Conservation (phyloP, 2,329 filamentous ascomycete genomes). For the Microcyclospora pomicola region DNA sequence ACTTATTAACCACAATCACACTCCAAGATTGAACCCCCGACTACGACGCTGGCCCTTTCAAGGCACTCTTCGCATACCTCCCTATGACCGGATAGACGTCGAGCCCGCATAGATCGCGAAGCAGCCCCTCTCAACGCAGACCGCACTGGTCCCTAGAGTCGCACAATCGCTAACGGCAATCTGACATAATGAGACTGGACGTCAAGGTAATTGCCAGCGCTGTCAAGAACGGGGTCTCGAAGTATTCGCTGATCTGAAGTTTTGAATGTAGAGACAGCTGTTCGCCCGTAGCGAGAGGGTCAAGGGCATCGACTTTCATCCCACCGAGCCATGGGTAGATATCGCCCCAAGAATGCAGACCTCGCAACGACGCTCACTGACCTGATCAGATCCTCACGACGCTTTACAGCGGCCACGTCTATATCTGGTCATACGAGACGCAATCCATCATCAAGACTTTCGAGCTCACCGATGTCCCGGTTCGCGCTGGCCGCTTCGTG, state of each 20-base stretch:
- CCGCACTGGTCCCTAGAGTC: slow-evolving; percentile 12
- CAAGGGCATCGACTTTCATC: slow-evolving; percentile 95
- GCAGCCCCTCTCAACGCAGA: slow-evolving; percentile 3
- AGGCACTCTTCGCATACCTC: too few relatives aligned
- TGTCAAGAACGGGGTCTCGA: too few relatives aligned
- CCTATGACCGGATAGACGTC: too few relatives aligned
- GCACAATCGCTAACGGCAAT: slow-evolving; percentile 6
- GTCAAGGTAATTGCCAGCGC: slow-evolving; percentile 35
- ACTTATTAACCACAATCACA: too few relatives aligned
- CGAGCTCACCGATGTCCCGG: slow-evolving; percentile 94
- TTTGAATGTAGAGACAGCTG: slow-evolving; percentile 51
- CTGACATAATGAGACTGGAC: slow-evolving; percentile 41
- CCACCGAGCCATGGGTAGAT: slow-evolving; percentile 81
- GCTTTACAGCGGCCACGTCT: slow-evolving; percentile 93
- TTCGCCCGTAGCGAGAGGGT: slow-evolving; percentile 89
- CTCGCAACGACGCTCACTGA: slow-evolving; percentile 12
- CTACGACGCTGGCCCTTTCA: too few relatives aligned
- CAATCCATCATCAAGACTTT: slow-evolving; percentile 97
- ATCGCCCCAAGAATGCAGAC: slow-evolving; percentile 9
- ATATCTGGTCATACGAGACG: slow-evolving; percentile 98
- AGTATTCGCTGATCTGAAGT: too few relatives aligned
- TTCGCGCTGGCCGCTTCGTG: slow-evolving; percentile 90
- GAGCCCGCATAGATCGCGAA: neutral
- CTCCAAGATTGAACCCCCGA: too few relatives aligned
- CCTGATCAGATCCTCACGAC: slow-evolving; percentile 58